Base-by-base conservation (phyloP, 306 rosid genomes). In the Hippophae gyantsensis region DNA sequence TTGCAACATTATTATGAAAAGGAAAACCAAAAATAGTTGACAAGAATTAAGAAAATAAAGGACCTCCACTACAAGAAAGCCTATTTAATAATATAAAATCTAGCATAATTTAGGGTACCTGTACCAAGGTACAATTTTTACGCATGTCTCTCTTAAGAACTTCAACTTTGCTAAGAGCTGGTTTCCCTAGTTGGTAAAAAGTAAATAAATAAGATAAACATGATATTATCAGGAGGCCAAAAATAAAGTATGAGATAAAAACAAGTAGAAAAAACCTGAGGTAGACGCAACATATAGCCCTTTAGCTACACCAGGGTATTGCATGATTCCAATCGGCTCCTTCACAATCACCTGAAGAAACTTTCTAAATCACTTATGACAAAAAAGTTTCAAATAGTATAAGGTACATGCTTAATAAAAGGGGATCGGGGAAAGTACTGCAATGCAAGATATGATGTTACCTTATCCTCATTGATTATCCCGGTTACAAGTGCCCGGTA, bases 401-500 rank as follows among this genome's bases (percentile, higher is more conserved):
- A 57, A 23, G 42, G 56, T 5, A 4, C 1, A 6, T 3, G 25
- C 14, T 49, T 49, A 6, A 49, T 13, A 12, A 13, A 23, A 44
- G 43, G 9, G 52, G 13, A 44, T 53, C 3, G 9, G 46, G 2
- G 45, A 40, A 23, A 6, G 48, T 8, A 63, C 40, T 43, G 42
- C 54, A 40, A 3, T 9, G 14, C 42, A 58, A 62, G 56, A 32
- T 32, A 32, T 32, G 13, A 63, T 42, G 46, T 66, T 83, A 85
- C 95, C 96, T 78, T 71, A 54, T 92, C 96, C 64, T 78, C 72
- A 66, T 71, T 72, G 66, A 92, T 43, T 73, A 85, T 72, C 62
- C 93, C 95, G 65, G 81, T 80, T 32, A 69, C 89, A 57, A 81
- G 88, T 46, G 93, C 98, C 45, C 95, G 82, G 61, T 87, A 92